Base-by-base conservation (phyloP, 2,329 filamentous ascomycete species). In the Arthrobotrys conoides region DNA sequence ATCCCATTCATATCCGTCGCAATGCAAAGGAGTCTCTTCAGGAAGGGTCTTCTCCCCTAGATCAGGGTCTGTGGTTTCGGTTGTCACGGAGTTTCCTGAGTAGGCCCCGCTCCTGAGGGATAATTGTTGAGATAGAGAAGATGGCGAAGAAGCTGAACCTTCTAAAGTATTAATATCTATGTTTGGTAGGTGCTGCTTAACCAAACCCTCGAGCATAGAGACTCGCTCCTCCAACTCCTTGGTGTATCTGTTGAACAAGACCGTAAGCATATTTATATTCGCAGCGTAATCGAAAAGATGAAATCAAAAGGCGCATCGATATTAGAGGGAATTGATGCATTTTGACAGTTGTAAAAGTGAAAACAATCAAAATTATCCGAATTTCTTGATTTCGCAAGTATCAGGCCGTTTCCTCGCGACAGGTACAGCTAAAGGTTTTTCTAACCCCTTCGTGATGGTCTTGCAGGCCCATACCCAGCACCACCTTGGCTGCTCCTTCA, bases 241-340 rank as follows among this genome's bases (percentile, higher is more conserved):
- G 49, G 76, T 73, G 49, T 75, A 79, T 79, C 76, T 73, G 64
- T 70, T 71, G 33, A 79, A 79, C 38, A 73, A 63, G 18, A 73
- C 38, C 20, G 64, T 73, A 65, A 75, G 76, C 76, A 79, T 75
- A 69, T 55, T 59, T 38, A 67, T 71, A 69, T 69, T 51, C 46
- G 63, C 41, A 65, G 82, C 82, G 46, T 81, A 80, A 81, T 83
- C 83, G 18, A 68, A 71, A 69, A 48, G 57, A 38, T 41, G 36
- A 51, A 33, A 46, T 44, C 41, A 49, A 63, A 63, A 66, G 64
- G 53, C 71, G 80, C 80, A 76, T 80, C 80, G 57, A 61, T 55
- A 59, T 65, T 44, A 64, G 51, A 71, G 55, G 59, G 33, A 67
- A 38, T 63, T 30, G 67, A 63, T 70, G 53, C 73, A 77, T 77